These are phyloP conservation scores for Stephanodiscus triporus DNA, from an alignment of 108 stramenopile genomes.

Conservation along the genomic window DNA sequence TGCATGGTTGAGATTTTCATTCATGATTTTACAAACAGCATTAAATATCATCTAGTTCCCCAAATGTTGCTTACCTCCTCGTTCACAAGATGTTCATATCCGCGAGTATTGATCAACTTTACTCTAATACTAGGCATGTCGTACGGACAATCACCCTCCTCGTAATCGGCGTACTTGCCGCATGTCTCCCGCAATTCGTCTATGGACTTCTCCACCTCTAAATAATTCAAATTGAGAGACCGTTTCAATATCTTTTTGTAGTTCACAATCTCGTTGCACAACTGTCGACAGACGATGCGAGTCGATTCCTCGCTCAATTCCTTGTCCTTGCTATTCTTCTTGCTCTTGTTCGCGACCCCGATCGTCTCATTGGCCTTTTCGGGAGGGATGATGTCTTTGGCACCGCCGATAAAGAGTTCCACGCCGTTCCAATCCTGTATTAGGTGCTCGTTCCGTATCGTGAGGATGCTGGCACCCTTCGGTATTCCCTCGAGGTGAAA, in stretches of 20 bases:
- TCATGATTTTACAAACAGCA: neutral
- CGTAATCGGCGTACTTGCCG: conserved; percentile 14
- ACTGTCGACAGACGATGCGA: conserved; percentile 10
- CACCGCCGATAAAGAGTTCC: conserved; percentile 31
- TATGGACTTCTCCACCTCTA: conserved; percentile 15
- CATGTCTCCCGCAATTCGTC: conserved; percentile 21
- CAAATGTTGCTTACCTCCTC: neutral
- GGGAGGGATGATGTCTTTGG: conserved; percentile 22
- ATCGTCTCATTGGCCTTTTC: conserved; percentile 5
- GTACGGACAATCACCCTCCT: conserved; percentile 2
- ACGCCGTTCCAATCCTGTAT: conserved; percentile 32
- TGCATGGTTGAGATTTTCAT: neutral
- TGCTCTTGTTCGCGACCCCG: neutral
- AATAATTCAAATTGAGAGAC: conserved; percentile 16
- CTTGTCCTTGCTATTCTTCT: conserved; percentile 9
- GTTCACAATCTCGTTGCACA: conserved; percentile 39
- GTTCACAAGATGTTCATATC: conserved; percentile 25
- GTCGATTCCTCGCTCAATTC: conserved; percentile 28
- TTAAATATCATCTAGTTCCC: neutral
- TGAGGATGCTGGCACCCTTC: conserved; percentile 22
- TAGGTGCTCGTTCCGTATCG: conserved; percentile 43
- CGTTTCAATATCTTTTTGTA: conserved; percentile 31
- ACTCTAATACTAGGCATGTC: conserved; percentile 37
- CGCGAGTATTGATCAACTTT: conserved; percentile 33
- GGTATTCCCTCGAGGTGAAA: conserved; percentile 46